Conservation (phyloP, 2,329 filamentous ascomycete species). For the Coniochaeta sp. region DNA sequence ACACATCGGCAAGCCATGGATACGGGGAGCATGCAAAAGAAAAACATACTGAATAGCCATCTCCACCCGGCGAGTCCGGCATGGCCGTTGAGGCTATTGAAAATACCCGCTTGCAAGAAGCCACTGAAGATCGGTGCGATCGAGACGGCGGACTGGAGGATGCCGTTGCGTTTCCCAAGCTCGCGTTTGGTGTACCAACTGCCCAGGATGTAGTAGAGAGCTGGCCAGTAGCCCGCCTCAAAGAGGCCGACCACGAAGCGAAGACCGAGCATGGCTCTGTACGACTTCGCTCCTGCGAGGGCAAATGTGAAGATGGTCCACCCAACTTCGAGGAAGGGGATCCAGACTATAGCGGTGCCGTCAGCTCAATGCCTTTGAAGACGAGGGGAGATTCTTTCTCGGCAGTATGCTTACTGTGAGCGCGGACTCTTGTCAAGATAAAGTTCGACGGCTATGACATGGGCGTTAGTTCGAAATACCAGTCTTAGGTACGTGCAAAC, state of each 20-base stretch:
- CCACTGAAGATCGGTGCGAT: conserved; percentile 41
- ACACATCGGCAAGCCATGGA: not conserved
- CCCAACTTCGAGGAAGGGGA: conserved; percentile 7
- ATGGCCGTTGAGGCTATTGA: conserved; percentile 37
- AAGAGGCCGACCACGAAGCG: conserved; percentile 5
- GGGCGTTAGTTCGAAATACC: not conserved
- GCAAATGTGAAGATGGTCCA: conserved; percentile 14
- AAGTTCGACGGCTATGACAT: not conserved
- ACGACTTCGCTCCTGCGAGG: conserved; percentile 14
- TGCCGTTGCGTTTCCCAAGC: conserved; percentile 37
- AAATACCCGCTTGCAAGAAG: conserved; percentile 40
- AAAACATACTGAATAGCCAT: conserved; percentile 41
- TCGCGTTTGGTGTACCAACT: conserved; percentile 23
- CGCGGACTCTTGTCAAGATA: not conserved
- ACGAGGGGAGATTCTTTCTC: not conserved
- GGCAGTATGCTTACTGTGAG: not conserved
- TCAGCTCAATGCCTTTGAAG: not conserved
- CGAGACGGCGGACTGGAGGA: conserved; percentile 39
- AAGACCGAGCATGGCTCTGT: conserved; percentile 20
- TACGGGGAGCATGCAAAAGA: not conserved
- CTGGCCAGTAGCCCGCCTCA: conserved; percentile 10
- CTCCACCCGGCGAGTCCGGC: conserved; percentile 36
- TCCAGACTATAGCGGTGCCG: not conserved
- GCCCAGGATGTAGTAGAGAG: conserved; percentile 19
- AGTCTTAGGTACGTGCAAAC: not conserved